Evolutionary conservation across 2,329 filamentous ascomycete genomes (phyloP), one percentile per base, ranked within the genome.

Genomic region (Cladophialophora yegresii): DNA sequence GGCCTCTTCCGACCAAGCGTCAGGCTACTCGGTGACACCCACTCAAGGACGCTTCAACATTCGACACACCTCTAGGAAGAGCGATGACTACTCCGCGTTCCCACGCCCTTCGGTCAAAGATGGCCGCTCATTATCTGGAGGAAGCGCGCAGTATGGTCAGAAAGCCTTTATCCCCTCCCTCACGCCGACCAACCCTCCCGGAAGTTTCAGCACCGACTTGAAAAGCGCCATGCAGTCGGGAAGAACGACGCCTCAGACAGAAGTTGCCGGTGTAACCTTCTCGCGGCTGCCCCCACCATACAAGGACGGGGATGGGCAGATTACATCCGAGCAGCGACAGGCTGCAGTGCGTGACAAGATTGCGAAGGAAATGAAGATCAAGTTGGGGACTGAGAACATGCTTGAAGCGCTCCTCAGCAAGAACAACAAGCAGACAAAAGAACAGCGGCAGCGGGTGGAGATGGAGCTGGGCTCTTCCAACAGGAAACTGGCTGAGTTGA

Each of bases 341-440:
- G 85, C 87, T 23, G 82, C 86, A 58, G 84, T 97, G 67, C 88
- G 89, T 73, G 93, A 97, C 72, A 86, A 89, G 73, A 89, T 99
- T 69, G 93, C 92, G 71, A 93, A 96, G 73, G 96, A 99, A 79
- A 88, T 93, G 80, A 98, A 98, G 82, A 98, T 99, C 75, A 97
- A 96, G 77, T 90, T 93, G 72, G 95, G 95, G 22, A 97, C 93
- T 63, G 95, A 99, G 81, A 99, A 99, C 75, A 88, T 99, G 85
- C 83, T 99, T 45, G 95, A 99, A 80, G 95, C 95, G 12, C 80
- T 99, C 69, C 92, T 97, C 76, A 85, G 88, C 51, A 99, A 99
- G 78, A 97, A 96, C 77, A 89, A 91, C 53, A 99, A 98, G 79
- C 93, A 98, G 76, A 90, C 90, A 68, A 96, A 93, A 75, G 93